A percentile compares a stretch with the other conserved stretches of the same genome.
Conservation (phyloP, 1,284 basidiomycete species). For the Vanrija sp. region DNA sequence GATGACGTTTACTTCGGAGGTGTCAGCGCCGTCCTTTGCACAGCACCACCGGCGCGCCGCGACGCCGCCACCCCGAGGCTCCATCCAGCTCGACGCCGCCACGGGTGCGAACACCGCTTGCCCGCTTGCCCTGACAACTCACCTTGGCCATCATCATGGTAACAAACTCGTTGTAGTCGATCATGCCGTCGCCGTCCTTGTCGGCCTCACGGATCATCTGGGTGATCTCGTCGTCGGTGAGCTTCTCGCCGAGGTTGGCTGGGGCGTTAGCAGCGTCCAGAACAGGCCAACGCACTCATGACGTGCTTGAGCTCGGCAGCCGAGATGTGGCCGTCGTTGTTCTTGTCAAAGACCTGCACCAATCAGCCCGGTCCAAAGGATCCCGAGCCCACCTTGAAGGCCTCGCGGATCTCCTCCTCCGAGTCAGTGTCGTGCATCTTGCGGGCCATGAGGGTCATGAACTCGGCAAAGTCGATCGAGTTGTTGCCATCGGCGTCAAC, state of each 20-base stretch:
- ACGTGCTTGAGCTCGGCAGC: constrained; percentile 76
- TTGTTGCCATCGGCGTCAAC: constrained; percentile 65
- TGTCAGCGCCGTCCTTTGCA: no score
- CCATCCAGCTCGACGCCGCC: no score
- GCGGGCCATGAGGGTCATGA: constrained; percentile 93
- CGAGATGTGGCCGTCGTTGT: constrained; percentile 61
- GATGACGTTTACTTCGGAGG: no score
- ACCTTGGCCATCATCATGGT: constrained; percentile 53
- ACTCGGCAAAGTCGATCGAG: constrained; percentile 93
- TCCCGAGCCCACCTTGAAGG: constrained; percentile 54
- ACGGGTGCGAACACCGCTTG: no score
- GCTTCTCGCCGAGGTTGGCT: constrained; percentile 73
- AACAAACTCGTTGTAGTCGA: constrained; percentile 55
- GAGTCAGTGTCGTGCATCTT: constrained; percentile 92
- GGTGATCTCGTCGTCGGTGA: constrained; percentile 87
- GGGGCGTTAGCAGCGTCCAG: not conserved
- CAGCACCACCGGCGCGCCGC: no score
- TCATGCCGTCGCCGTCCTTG: constrained; percentile 62
- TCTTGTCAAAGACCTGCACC: constrained; percentile 59
- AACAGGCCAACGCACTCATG: constrained; percentile 67
- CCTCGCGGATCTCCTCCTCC: constrained; percentile 64
- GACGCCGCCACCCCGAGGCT: no score
- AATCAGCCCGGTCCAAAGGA: no score
- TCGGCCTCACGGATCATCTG: constrained; percentile 99
- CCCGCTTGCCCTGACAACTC: not conserved